Percentiles rank a stretch among this genome's conserved stretches.
phyloP scores from a whole-genome alignment of 192 early-diverging fungal genomes.

The Backusella liffmaniae region DNA sequence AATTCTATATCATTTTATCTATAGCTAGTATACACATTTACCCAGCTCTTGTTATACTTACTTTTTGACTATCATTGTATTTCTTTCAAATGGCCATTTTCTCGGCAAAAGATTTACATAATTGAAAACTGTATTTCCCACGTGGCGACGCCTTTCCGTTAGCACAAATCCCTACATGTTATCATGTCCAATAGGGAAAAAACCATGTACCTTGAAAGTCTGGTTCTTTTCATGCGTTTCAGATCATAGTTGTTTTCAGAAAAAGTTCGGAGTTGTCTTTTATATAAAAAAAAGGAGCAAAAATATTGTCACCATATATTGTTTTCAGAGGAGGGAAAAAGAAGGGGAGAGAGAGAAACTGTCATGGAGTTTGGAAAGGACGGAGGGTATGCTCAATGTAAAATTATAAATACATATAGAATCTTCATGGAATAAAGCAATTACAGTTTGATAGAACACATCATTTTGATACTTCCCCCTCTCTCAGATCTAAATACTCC shows the following conservation, averaged over 20 bases:
- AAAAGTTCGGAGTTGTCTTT: not conserved
- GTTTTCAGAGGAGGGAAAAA: not conserved
- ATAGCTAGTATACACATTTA: not conserved
- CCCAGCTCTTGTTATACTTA: not conserved
- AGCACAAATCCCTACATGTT: not conserved
- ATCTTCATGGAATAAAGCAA: not conserved
- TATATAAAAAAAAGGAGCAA: not conserved
- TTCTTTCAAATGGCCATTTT: not conserved
- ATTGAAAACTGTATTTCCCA: not conserved
- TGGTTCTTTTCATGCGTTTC: not conserved
- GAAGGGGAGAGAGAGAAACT: not conserved
- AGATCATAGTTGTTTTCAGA: not conserved
- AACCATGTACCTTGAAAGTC: not conserved
- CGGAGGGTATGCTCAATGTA: too few relatives aligned
- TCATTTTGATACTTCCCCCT: too few relatives aligned
- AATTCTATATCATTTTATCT: not conserved
- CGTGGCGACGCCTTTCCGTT: not conserved
- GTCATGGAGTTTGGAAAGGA: not conserved
- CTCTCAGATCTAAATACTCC: not conserved
- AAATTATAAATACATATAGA: not conserved
- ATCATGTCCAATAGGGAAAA: not conserved
- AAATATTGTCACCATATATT: not conserved
- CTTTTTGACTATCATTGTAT: not conserved
- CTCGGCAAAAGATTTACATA: constrained; percentile 3
- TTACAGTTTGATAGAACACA: not conserved